phyloP scores from a whole-genome alignment of 116 monocot genomes.

The Papilionanthe hybrid region DNA sequence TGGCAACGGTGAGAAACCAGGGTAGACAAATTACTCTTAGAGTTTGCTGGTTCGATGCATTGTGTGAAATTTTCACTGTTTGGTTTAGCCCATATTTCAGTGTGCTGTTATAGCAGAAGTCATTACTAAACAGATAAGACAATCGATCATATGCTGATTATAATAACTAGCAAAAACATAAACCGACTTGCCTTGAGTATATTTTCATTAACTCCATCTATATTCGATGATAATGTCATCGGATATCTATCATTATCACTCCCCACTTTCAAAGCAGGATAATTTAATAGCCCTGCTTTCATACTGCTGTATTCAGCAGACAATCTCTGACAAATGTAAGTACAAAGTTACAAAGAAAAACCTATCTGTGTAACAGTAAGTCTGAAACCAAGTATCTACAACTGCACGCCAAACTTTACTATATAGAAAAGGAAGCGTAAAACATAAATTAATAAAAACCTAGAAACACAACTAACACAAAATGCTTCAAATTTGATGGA shows the following conservation, averaged over 20 bases:
- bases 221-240: constrained; percentile 46
- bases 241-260: constrained; percentile 61
- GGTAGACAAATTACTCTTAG: constrained; percentile 44
- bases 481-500: no score
- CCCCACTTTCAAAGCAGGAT: constrained; percentile 22
- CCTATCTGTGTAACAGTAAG: background rate
- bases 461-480: no score
- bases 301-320: constrained; percentile 19
- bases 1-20: background rate
- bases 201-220: constrained; percentile 13
- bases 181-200: constrained; percentile 32
- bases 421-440: no score
- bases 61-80: constrained; percentile 57
- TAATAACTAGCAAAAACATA: background rate
- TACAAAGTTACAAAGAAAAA: background rate
- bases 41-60: constrained; percentile 49
- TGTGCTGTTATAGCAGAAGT: constrained; percentile 33
- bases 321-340: constrained; percentile 39
- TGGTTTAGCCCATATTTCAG: constrained; percentile 84
- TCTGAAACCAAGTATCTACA: no score
- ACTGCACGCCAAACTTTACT: no score
- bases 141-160: background rate
- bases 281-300: constrained; percentile 19
- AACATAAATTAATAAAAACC: no score
- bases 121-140: constrained; percentile 5